Evolutionary conservation across 108 stramenopile species (phyloP).

Genomic region (Chaetoceros muelleri): DNA sequence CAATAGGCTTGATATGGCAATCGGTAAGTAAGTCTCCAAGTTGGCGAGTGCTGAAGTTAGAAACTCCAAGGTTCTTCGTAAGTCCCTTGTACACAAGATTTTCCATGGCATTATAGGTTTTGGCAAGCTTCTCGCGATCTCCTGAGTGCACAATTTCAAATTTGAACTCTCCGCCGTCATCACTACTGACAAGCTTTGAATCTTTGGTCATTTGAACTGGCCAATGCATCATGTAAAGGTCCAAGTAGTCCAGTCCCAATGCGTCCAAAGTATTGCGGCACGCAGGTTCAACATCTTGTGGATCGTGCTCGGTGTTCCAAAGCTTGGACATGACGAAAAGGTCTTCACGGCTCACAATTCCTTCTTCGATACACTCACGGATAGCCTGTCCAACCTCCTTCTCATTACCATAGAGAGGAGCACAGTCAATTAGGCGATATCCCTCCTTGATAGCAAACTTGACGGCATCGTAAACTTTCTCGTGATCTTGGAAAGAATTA

Average conservation of each 20-base stretch:
- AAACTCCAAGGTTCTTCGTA: conserved; percentile 69
- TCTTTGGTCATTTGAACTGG: conserved; percentile 47
- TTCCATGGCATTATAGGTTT: conserved; percentile 74
- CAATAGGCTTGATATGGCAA: conserved; percentile 46
- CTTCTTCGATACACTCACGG: conserved; percentile 6
- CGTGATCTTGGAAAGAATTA: conserved; percentile 9
- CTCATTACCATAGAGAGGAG: conserved; percentile 48
- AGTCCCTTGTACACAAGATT: conserved; percentile 51
- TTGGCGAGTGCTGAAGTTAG: conserved; percentile 70
- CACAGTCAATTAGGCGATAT: conserved; percentile 41
- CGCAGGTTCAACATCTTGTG: conserved; percentile 22
- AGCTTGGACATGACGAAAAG: conserved; percentile 29
- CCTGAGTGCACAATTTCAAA: background rate
- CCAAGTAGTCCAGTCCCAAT: conserved; percentile 42
- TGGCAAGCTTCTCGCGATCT: conserved; percentile 10
- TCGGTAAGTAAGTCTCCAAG: conserved; percentile 68
- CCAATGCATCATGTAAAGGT: conserved; percentile 67
- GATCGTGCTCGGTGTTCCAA: conserved; percentile 14
- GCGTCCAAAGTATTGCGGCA: conserved; percentile 11
- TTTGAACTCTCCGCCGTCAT: background rate
- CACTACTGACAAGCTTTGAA: conserved; percentile 15
- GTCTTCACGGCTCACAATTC: conserved; percentile 25
- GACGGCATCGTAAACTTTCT: conserved; percentile 21
- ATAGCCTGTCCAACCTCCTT: conserved; percentile 30
- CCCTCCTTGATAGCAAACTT: conserved; percentile 23